Base-by-base conservation (phyloP, 352 stramenopile genomes). In the Pythium insidiosum region DNA sequence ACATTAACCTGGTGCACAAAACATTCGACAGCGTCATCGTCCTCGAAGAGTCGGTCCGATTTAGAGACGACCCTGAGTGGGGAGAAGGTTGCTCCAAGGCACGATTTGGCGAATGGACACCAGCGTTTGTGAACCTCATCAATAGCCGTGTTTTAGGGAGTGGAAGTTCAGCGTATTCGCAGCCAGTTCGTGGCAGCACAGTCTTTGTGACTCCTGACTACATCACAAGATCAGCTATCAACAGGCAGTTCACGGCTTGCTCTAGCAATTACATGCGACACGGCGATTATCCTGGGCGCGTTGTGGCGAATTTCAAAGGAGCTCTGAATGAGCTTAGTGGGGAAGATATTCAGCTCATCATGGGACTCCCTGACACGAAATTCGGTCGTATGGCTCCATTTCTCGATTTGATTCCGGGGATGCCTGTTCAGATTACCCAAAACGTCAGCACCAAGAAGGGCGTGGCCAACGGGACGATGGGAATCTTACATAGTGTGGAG, bases 1-100 rank as follows among this genome's bases (percentile, higher is more conserved):
- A 25, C 36, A 20, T 42, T 28, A n/a, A 42, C 24, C 36, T 19
- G 10, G 19, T 26, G 5, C 6, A 38, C 9, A 38, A 38, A 16
- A 10, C 6, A 1, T 58, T 58, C 30, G 18, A 45, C 6, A 52
- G 35, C 11, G 24, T 66, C 1, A 26, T 56, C 13, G 20, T 24
- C 15, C 43, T 41, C 6, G 55, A 47, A 2, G 56, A 66, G 11
- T 53, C 21, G 3, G 49, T 58, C 19, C 31, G 51, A 0, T 62
- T 66, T 28, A 18, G n/a, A 3, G 37, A 52, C 6, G 61, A 66
- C 20, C 60, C 56, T 0, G 41, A 55, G 15, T 68, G 60, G 58
- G 48, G 36, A 1, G 16, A 30, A 18, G 54, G 58, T 2, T 63
- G 58, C 18, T 50, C 43, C 1, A 33, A 49, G 30, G 50, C 59